Conservation (phyloP, 1,284 basidiomycete species). For the Leccinum brunneo-olivaceum region DNA sequence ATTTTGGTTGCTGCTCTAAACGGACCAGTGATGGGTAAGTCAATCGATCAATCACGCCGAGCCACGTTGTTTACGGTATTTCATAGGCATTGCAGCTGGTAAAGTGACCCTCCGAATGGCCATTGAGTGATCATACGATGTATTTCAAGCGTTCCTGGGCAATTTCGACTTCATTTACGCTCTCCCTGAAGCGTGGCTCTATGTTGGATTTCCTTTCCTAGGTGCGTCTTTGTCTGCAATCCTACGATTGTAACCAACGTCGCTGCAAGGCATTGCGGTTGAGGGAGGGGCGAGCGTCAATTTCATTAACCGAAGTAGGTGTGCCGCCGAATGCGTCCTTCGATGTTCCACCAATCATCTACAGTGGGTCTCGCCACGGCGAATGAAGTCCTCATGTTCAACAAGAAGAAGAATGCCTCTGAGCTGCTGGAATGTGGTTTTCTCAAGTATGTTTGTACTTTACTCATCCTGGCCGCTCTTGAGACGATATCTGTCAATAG, state of each 20-base stretch:
- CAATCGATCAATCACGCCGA: not conserved
- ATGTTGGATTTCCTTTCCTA: constrained; percentile 62
- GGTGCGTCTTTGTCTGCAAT: constrained; percentile 34
- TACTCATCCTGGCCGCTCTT: not conserved
- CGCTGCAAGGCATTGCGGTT: constrained; percentile 45
- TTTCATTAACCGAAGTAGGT: constrained; percentile 57
- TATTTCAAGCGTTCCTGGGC: constrained; percentile 51
- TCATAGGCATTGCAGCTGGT: constrained; percentile 62
- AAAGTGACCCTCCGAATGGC: not conserved
- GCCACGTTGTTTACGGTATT: constrained; percentile 4
- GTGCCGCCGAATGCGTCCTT: not conserved
- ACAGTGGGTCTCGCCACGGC: constrained; percentile 63
- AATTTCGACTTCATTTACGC: constrained; percentile 71
- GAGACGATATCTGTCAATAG: constrained; percentile 29
- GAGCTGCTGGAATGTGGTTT: constrained; percentile 58
- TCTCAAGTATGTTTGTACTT: constrained; percentile 45
- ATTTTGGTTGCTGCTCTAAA: constrained; percentile 62
- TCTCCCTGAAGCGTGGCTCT: constrained; percentile 56
- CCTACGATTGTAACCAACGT: constrained; percentile 2
- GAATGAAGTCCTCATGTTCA: constrained; percentile 63
- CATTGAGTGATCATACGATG: not conserved
- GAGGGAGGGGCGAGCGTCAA: constrained; percentile 65
- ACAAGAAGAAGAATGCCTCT: constrained; percentile 56
- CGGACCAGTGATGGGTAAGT: constrained; percentile 63
- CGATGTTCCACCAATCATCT: not conserved